phyloP scores from a whole-genome alignment of 108 stramenopile species.

The Discostella pseudostelligera region DNA sequence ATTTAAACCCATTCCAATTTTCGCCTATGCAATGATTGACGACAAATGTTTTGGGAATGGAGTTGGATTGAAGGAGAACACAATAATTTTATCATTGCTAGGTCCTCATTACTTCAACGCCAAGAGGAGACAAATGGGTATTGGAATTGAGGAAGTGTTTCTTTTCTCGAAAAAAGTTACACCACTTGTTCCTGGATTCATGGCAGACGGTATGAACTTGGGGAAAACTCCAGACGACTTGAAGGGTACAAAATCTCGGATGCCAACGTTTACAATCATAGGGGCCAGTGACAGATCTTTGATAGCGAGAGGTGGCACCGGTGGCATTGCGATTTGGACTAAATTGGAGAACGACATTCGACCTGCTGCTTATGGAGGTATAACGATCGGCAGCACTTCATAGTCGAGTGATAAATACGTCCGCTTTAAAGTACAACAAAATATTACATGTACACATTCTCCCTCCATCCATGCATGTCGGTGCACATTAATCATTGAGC shows the following conservation, averaged over 20 bases:
- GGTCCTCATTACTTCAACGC: constrained; percentile 56
- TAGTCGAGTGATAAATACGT: neutral
- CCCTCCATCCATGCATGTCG: too few relatives aligned
- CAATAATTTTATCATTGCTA: constrained; percentile 52
- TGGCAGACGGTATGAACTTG: constrained; percentile 49
- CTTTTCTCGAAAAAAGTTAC: constrained; percentile 49
- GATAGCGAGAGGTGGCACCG: constrained; percentile 62
- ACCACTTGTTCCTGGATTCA: constrained; percentile 46
- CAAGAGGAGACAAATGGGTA: constrained; percentile 54
- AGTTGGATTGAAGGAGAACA: constrained; percentile 48
- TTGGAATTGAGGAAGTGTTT: constrained; percentile 58
- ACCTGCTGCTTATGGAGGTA: constrained; percentile 54
- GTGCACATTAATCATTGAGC: neutral
- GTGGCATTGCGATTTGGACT: constrained; percentile 72
- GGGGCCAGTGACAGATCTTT: constrained; percentile 62
- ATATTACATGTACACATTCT: too few relatives aligned
- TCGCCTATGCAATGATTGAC: constrained; percentile 69
- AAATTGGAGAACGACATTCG: constrained; percentile 60
- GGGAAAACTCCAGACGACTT: constrained; percentile 53
- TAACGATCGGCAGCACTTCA: constrained; percentile 1
- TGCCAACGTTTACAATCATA: constrained; percentile 65
- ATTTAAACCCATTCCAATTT: constrained; percentile 64
- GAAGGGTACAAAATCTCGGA: constrained; percentile 26
- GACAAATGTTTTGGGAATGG: constrained; percentile 65
- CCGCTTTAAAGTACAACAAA: too few relatives aligned